Evolutionary conservation across 768 basidiomycete species (phyloP).

Genomic region (Leucocoprinus birnbaumii): DNA sequence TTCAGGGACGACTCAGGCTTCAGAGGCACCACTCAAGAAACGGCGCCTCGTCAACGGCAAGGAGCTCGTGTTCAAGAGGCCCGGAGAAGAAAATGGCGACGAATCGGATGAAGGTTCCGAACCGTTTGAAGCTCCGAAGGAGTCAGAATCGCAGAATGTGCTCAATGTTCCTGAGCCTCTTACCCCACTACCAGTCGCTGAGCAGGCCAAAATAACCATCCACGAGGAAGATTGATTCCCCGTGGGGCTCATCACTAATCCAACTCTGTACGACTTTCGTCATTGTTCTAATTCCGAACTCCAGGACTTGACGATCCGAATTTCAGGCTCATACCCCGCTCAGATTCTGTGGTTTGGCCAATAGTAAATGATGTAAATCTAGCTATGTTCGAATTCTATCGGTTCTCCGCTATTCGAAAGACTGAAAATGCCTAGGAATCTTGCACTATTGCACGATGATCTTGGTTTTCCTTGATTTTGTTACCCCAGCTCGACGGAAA

Average conservation of each 20-base stretch:
- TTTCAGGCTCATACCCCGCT: neutral
- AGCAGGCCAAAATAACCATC: slow-evolving; percentile 27
- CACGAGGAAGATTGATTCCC: slow-evolving; percentile 26
- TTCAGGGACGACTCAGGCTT: slow-evolving; percentile 16
- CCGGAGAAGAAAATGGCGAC: slow-evolving; percentile 38
- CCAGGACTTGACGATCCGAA: neutral
- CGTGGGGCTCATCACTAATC: neutral
- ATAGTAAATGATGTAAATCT: neutral
- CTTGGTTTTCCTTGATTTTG: neutral
- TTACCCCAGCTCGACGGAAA: slow-evolving; percentile 7
- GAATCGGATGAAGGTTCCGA: slow-evolving; percentile 26
- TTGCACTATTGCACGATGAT: neutral
- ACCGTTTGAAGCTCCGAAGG: slow-evolving; percentile 2
- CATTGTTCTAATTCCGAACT: neutral
- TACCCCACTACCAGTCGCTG: slow-evolving; percentile 6
- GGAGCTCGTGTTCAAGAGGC: slow-evolving; percentile 53
- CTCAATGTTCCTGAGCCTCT: slow-evolving; percentile 1
- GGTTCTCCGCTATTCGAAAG: neutral
- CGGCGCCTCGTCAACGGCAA: slow-evolving; percentile 77
- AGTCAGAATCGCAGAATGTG: neutral
- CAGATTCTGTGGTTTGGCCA: neutral
- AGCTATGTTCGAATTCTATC: neutral
- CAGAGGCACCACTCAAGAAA: slow-evolving; percentile 64
- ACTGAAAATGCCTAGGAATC: neutral
- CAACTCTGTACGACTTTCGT: neutral